Conservation (phyloP, 192 early-diverging fungal species). For the Geranomyces variabilis region DNA sequence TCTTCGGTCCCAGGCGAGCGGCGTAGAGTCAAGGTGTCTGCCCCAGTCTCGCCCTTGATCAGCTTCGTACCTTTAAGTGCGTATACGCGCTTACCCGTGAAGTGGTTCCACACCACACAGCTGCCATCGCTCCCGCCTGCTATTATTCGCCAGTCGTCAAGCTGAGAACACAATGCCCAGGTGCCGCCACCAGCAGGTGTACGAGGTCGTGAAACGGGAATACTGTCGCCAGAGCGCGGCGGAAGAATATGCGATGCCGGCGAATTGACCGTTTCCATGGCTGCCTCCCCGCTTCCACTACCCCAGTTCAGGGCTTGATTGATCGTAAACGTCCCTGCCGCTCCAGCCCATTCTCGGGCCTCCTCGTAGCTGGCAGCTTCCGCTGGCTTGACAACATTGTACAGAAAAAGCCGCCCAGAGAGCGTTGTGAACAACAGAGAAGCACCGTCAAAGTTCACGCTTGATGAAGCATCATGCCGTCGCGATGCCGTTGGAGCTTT, state of each 20-base stretch:
- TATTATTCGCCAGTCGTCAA: conserved; percentile 33
- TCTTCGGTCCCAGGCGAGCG: background rate
- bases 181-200: background rate
- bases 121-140: conserved; percentile 28
- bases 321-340: background rate
- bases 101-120: conserved; percentile 35
- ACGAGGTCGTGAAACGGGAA: background rate
- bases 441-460: conserved; percentile 15
- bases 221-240: background rate
- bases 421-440: conserved; percentile 32
- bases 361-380: conserved; percentile 13
- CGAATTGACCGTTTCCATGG: too few species aligned
- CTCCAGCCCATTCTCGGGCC: conserved; percentile 21
- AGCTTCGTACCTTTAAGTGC: conserved; percentile 4
- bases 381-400: conserved; percentile 13
- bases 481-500: background rate
- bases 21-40: background rate
- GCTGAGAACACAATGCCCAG: conserved; percentile 27
- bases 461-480: conserved; percentile 33
- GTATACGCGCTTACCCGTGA: conserved; percentile 17
- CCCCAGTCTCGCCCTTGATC: background rate
- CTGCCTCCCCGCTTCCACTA: background rate
- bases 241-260: background rate
- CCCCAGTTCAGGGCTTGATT: conserved; percentile 9
- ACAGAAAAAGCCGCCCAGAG: conserved; percentile 34